Evolutionary conservation across 371 early-diverging fungal genomes (phyloP).

Genomic region (Apophysomyces ossiformis): DNA sequence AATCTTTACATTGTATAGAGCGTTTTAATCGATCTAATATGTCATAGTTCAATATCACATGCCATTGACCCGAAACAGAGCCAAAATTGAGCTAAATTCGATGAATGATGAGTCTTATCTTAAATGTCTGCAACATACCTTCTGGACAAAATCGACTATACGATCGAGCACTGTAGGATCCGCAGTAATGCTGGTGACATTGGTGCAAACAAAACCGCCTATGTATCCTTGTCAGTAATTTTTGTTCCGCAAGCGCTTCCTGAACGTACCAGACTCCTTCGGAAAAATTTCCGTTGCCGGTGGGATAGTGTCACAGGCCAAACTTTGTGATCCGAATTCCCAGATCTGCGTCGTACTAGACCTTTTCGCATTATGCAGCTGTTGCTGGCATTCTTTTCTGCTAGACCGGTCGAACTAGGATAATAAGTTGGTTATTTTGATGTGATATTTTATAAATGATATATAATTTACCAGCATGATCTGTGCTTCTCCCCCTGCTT

Average conservation of each 20-base stretch:
- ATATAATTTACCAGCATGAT: conserved; percentile 14
- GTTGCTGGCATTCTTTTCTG: conserved; percentile 5
- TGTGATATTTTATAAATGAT: background rate
- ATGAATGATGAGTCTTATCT: background rate
- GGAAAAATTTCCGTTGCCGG: conserved; percentile 13
- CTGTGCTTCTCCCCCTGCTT: background rate
- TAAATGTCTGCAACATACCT: background rate
- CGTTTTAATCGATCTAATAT: conserved; percentile 5
- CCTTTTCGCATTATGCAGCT: background rate
- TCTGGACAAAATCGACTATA: conserved; percentile 4
- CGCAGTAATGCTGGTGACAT: conserved; percentile 10
- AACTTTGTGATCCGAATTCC: conserved; percentile 13
- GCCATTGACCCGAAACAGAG: conserved; percentile 14
- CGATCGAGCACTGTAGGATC: conserved; percentile 11
- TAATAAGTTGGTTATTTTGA: background rate
- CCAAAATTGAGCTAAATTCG: conserved; percentile 10
- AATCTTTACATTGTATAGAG: background rate
- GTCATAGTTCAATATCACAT: conserved; percentile 9
- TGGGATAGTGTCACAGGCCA: background rate
- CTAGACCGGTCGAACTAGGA: conserved; percentile 21
- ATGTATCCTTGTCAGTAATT: background rate
- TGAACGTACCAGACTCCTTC: conserved; percentile 10
- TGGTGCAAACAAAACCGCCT: conserved; percentile 20
- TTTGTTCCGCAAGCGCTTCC: too few relatives aligned
- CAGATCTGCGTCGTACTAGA: conserved; percentile 4